Base-by-base conservation (phyloP, 2,329 filamentous ascomycete species). In the Tolypocladium ovalisporum region DNA sequence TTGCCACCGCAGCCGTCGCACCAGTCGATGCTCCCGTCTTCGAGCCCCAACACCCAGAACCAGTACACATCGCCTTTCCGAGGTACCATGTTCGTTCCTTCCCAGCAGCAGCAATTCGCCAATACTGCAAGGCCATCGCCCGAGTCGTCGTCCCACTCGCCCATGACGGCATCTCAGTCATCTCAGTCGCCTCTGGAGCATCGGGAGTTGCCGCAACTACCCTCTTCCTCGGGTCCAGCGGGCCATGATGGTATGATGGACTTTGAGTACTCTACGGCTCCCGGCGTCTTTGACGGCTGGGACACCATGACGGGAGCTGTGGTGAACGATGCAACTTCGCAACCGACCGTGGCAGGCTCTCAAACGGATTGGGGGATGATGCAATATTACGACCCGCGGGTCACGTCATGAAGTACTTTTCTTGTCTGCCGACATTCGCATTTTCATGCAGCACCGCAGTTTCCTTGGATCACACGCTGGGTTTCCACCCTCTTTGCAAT, bases 211-310 rank as follows among this genome's bases (percentile, higher is more conserved):
- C 72, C 71, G 3, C 67, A 71, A 24, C 67, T 67, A 15, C 64
- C 68, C 8, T 54, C 64, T 9, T 62, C 62, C 52, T 66, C 67
- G 22, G 60, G 55, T 17, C 60, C 64, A 15, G 64, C 62, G 13
- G 54, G 59, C 13, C 61, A 60, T 24, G 70, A 71, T 34, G 63
- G 65, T 12, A 68, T 73, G 62, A 76, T 77, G 72, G 74, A 75
- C 51, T 76, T 76, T 62, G 73, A 76, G 55, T 76, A 73, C 60
- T 71, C 74, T 35, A 67, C 73, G 3, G 66, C 67, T 3, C 66
- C 68, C 9, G 67, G 73, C 36, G 66, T 71, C 12, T 75, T 76
- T 51, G 71, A 75, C 2, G 73, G 75, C 58, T 76, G 74, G 74
- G 73, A 73, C 56, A 71, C 66, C 57, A 67, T 76, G 35, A 62